phyloP scores from a whole-genome alignment of 176 grass and related monocot genomes.

The Oryza brachyantha region DNA sequence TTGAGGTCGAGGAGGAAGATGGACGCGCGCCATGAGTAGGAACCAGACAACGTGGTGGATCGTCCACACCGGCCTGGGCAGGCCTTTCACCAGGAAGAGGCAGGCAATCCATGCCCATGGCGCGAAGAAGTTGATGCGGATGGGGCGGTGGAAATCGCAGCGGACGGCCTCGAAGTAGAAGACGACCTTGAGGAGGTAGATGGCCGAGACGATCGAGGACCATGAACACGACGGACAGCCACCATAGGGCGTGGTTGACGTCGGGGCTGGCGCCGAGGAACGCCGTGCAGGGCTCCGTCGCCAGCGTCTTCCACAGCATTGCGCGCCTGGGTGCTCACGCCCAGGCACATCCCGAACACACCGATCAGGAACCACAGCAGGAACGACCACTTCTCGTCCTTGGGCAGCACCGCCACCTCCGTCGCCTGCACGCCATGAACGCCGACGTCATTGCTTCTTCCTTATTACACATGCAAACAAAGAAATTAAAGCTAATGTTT shows the following conservation, averaged over 20 bases:
- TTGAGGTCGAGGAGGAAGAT: conserved; percentile 68
- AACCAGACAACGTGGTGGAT: conserved; percentile 42
- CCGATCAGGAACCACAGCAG: conserved; percentile 72
- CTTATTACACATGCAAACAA: neutral
- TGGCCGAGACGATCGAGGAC: conserved; percentile 36
- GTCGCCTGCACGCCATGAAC: neutral
- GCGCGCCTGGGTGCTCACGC: conserved; percentile 73
- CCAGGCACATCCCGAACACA: conserved; percentile 74
- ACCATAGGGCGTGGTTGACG: conserved; percentile 63
- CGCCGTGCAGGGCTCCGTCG: conserved; percentile 26
- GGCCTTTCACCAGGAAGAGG: conserved; percentile 57
- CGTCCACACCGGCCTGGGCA: neutral
- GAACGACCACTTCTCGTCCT: conserved; percentile 85
- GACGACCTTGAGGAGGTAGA: conserved; percentile 62
- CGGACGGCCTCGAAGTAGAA: conserved; percentile 63
- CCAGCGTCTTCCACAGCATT: conserved; percentile 79
- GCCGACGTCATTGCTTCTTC: too few relatives aligned
- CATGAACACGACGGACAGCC: conserved; percentile 48
- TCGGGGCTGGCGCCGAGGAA: conserved; percentile 46
- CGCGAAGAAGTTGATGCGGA: conserved; percentile 83
- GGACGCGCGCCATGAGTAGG: conserved; percentile 43
- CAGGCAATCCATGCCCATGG: conserved; percentile 74
- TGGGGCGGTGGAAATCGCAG: conserved; percentile 69
- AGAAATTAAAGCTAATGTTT: neutral
- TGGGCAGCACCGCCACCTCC: conserved; percentile 56